Evolutionary conservation across 345 rosid species (phyloP).

Genomic region (Boechera divaricarpa): DNA sequence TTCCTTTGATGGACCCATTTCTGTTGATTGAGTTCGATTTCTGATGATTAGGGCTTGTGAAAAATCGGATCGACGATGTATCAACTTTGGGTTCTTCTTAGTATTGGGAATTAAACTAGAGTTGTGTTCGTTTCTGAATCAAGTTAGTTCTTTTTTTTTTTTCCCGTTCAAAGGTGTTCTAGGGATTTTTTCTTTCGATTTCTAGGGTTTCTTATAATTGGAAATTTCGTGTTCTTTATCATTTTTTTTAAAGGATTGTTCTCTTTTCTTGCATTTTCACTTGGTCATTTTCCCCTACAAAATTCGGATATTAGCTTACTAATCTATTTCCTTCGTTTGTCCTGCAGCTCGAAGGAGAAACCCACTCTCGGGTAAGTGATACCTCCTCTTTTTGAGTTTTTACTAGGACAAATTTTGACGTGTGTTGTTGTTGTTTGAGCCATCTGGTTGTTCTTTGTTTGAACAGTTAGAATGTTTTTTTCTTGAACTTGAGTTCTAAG

Average conservation of each 20-base stretch:
- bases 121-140: not conserved
- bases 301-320: not conserved
- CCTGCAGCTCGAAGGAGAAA: slow-evolving; percentile 93
- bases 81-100: not conserved
- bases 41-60: not conserved
- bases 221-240: not conserved
- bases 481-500: not conserved
- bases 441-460: not conserved
- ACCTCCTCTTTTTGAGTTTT: not conserved
- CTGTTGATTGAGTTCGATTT: too few relatives aligned
- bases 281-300: not conserved
- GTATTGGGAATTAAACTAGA: not conserved
- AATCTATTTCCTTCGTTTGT: not conserved
- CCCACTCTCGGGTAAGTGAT: slow-evolving; percentile 88
- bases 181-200: not conserved
- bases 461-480: not conserved
- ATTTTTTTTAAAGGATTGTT: not conserved
- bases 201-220: slow-evolving; percentile 12
- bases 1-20: not conserved
- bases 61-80: not conserved
- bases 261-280: not conserved
- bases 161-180: not conserved
- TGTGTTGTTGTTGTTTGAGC: not conserved
- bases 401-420: not conserved
- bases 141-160: not conserved